Base-by-base conservation (phyloP, 2,329 filamentous ascomycete species). In the Aspergillus luchuensis region DNA sequence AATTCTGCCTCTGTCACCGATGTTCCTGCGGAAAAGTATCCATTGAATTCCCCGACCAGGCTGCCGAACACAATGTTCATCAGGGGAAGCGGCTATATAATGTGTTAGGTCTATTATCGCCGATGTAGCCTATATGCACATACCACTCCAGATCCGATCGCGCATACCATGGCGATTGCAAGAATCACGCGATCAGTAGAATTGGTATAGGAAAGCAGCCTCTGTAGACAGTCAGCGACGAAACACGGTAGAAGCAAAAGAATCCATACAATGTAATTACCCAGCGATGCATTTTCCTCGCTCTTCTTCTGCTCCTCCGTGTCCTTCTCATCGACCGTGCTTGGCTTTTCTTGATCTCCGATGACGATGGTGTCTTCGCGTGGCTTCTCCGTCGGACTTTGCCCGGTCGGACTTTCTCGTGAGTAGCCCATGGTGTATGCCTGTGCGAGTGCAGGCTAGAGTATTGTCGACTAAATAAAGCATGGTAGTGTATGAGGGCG, bases 21-120 rank as follows among this genome's bases (percentile, higher is more conserved):
- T 1, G 78, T 79, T 67, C 23, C 71, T 56, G 10, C 80, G 0
- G 75, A 74, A 59, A 83, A 83, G 69, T 87, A 89, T n/a, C 77
- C 73, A 57, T 81, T 84, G 66, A 88, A 87, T 6, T 80, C 75
- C 7, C 83, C 82, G 51, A 87, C 80, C 30, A 83, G 80, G 45
- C 74, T 72, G 64, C 85, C 84, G 68, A 87, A 85, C 6, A 87
- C 77, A 41, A 88, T 75, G 45, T 86, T 84, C 84, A 88, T 87
- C 25, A 87, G 65, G 0, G 84, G 84, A 11, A 73, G 63, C 1
- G 62, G 62, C 67, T 69, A 8, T 13, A 30, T 2, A 21, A 7
- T 2, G 13, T 15, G 36, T 25, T 8, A 8, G 13, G 8, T 8
- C 11, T 8, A 41, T 15, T 45, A 13, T 51, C 21, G 8, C 8